Evolutionary conservation across 441 rosid species (phyloP).

Genomic region (Adansonia rubrostipa): DNA sequence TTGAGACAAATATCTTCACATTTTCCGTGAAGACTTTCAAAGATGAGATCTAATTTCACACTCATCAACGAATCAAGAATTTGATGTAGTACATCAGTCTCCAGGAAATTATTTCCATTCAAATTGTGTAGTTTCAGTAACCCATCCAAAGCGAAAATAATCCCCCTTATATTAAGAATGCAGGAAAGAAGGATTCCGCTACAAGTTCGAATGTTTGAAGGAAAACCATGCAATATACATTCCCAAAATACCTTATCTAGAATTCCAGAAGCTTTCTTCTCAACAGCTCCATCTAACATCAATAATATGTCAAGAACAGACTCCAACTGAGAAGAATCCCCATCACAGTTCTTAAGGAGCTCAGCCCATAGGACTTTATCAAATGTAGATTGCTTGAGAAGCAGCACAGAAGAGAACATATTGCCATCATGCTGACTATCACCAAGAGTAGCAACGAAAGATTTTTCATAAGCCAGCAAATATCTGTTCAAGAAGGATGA

Average conservation of each 20-base stretch:
- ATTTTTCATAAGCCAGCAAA: slow-evolving; percentile 63
- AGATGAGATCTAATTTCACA: slow-evolving; percentile 78
- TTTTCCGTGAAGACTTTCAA: slow-evolving; percentile 64
- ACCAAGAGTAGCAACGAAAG: slow-evolving; percentile 72
- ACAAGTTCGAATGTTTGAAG: slow-evolving; percentile 60
- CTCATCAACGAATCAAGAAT: slow-evolving; percentile 71
- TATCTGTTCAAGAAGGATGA: slow-evolving; percentile 69
- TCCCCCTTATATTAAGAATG: slow-evolving; percentile 66
- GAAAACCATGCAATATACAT: slow-evolving; percentile 91
- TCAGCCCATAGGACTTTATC: slow-evolving; percentile 76
- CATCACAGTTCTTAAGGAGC: slow-evolving; percentile 66
- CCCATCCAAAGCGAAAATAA: slow-evolving; percentile 62
- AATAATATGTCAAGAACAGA: slow-evolving; percentile 56
- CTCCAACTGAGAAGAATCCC: slow-evolving; percentile 56
- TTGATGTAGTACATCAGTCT: slow-evolving; percentile 54
- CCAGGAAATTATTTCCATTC: slow-evolving; percentile 47
- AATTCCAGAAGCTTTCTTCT: slow-evolving; percentile 66
- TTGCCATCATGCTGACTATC: slow-evolving; percentile 46
- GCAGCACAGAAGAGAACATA: slow-evolving; percentile 64
- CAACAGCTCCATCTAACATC: slow-evolving; percentile 63
- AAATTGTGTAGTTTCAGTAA: slow-evolving; percentile 58
- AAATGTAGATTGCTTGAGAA: slow-evolving; percentile 77
- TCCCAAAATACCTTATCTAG: slow-evolving; percentile 77
- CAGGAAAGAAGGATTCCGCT: slow-evolving; percentile 84
- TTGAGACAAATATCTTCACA: slow-evolving; percentile 69